Evolutionary conservation across 257 asterid genomes (phyloP).

Genomic region (Knoxia roxburghii): DNA sequence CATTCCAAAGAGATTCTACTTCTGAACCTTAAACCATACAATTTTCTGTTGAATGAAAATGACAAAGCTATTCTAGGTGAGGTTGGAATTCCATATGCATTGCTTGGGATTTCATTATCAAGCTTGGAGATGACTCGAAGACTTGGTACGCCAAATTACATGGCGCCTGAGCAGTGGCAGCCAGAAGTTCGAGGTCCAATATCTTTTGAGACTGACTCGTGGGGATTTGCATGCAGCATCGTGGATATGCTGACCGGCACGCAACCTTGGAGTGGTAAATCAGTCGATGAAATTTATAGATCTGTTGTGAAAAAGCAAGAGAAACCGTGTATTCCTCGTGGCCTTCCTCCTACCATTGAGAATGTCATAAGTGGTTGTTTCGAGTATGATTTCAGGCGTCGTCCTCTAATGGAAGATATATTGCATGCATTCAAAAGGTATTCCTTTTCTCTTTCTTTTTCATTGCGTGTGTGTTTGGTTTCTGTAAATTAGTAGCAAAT

Average conservation of each 20-base stretch:
- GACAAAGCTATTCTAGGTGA: conserved; percentile 69
- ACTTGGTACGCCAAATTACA: conserved; percentile 80
- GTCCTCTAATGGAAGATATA: conserved; percentile 81
- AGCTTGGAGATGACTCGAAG: conserved; percentile 50
- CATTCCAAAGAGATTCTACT: conserved; percentile 68
- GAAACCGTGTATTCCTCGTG: conserved; percentile 62
- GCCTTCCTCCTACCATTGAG: conserved; percentile 83
- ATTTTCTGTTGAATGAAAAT: conserved; percentile 58
- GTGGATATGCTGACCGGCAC: conserved; percentile 83
- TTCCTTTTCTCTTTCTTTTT: background rate
- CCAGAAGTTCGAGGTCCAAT: conserved; percentile 86
- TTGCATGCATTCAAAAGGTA: conserved; percentile 78
- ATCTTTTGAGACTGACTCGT: conserved; percentile 82
- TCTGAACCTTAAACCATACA: conserved; percentile 78
- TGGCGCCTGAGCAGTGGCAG: conserved; percentile 97
- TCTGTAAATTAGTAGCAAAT: background rate
- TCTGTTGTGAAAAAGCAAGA: conserved; percentile 68
- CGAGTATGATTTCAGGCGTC: conserved; percentile 75
- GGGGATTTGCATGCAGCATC: conserved; percentile 92
- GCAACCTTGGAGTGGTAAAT: conserved; percentile 87
- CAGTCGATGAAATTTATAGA: conserved; percentile 58
- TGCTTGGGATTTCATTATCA: conserved; percentile 59
- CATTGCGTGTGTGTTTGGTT: background rate
- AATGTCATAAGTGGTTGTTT: conserved; percentile 77
- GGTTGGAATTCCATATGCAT: conserved; percentile 51